A percentile compares a stretch with the other conserved stretches of the same genome.
Evolutionary conservation across 1,284 basidiomycete genomes (phyloP).

Genomic region (Gomphus sp.): DNA sequence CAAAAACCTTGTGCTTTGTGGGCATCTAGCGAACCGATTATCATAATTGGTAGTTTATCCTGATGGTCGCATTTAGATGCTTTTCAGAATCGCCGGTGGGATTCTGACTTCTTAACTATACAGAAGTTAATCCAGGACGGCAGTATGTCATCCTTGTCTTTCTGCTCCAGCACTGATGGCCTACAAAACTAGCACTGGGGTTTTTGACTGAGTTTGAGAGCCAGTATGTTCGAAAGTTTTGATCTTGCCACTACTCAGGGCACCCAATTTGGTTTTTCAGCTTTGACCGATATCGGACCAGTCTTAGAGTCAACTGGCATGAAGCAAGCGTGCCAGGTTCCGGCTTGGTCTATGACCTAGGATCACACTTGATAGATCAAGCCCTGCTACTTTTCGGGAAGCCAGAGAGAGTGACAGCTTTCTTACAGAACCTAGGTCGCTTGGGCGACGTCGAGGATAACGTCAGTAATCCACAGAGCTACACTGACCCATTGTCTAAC

Average conservation of each 20-base stretch:
- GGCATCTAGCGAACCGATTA: constrained; percentile 14
- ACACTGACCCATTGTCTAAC: not conserved
- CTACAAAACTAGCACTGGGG: constrained; percentile 38
- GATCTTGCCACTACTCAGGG: constrained; percentile 7
- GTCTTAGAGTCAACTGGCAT: constrained; percentile 61
- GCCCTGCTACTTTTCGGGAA: constrained; percentile 68
- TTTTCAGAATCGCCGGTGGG: constrained; percentile 80
- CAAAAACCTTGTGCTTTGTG: constrained; percentile 55
- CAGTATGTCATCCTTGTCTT: constrained; percentile 16
- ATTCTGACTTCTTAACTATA: constrained; percentile 75
- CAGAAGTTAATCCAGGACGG: constrained; percentile 43
- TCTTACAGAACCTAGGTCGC: constrained; percentile 59
- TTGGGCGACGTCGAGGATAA: constrained; percentile 63
- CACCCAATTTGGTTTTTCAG: constrained; percentile 28
- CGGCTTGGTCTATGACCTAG: constrained; percentile 56
- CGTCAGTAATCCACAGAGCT: constrained; percentile 27
- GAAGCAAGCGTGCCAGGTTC: constrained; percentile 44
- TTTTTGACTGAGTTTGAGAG: constrained; percentile 68
- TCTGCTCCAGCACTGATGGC: constrained; percentile 23
- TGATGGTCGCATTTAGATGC: constrained; percentile 25
- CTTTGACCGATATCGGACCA: constrained; percentile 69
- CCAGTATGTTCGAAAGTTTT: constrained; percentile 35
- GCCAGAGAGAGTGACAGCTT: constrained; percentile 59
- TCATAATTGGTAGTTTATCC: not conserved
- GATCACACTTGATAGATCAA: constrained; percentile 71